Evolutionary conservation across 768 basidiomycete species (phyloP).

Genomic region (Pulveroboletus sp.): DNA sequence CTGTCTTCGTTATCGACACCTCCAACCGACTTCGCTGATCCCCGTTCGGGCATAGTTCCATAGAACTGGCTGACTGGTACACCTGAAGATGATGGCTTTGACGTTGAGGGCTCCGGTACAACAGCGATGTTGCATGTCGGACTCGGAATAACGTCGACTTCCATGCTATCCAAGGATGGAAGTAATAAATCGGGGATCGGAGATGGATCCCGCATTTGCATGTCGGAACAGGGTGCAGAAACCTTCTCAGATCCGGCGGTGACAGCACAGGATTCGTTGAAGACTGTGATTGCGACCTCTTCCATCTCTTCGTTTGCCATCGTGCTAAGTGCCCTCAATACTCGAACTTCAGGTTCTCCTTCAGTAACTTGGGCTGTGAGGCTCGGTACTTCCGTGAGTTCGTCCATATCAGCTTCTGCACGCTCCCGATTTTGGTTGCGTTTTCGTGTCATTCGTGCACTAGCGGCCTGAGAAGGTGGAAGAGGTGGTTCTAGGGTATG

Average conservation of each 20-base stretch:
- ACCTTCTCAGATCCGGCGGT: constrained; percentile 1
- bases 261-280: constrained; percentile 19
- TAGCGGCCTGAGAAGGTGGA: constrained; percentile 16
- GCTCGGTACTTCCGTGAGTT: not conserved
- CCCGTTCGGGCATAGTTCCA: not conserved
- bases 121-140: not conserved
- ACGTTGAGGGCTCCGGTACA: not conserved
- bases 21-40: not conserved
- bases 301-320: constrained; percentile 14
- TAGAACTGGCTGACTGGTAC: constrained; percentile 27
- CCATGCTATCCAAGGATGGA: constrained; percentile 25
- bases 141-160: constrained; percentile 18
- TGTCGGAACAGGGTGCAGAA: constrained; percentile 7
- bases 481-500: constrained; percentile 50
- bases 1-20: constrained; percentile 24
- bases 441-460: constrained; percentile 18
- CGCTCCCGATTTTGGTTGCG: constrained; percentile 17
- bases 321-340: constrained; percentile 21
- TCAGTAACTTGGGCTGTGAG: not conserved
- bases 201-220: constrained; percentile 12
- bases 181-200: constrained; percentile 10
- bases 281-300: constrained; percentile 2
- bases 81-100: constrained; percentile 7
- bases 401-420: not conserved
- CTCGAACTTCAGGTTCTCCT: constrained; percentile 13